Base-by-base conservation (phyloP, 306 rosid genomes). In the Lupinus albus region DNA sequence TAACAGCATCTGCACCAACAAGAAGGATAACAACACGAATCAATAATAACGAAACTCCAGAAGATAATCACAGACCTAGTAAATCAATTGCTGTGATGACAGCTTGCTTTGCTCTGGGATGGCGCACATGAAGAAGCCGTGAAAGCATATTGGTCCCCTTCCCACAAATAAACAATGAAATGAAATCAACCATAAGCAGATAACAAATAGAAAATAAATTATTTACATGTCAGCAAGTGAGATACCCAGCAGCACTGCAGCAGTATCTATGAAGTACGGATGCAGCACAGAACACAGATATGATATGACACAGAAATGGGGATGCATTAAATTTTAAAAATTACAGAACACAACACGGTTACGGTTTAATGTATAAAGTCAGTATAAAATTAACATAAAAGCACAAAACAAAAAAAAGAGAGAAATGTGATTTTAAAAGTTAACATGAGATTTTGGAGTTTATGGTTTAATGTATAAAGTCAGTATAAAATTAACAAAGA, bases 71-170 rank as follows among this genome's bases (percentile, higher is more conserved):
- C 83, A 61, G 51, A 92, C 98, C 98, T 76, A 89, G 83, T 75
- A 92, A 88, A 84, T 89, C 93, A 65, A 92, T 92, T 69, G 98
- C 96, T 41, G 95, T 87, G 72, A 92, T 92, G 64, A 92, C 98
- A 15, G 98, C 98, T 85, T 89, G 95, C 88, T 92, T 92, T 68
- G 96, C 96, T 57, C 79, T 86, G 39, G 96, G 98, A 56, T 86
- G 83, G 35, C 89, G 91, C 60, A 92, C 98, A 65, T 92, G 86
- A 78, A 92, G 96, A 77, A 92, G 96, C 74, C 95, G 82, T 44
- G 98, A 84, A 49, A 92, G 93, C 96, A 92, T 80, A 71, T 92
- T 92, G 47, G 98, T 92, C 42, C 98, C 98, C 98, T 92, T 83
- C 66, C 61, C 73, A 44, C 53, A 73, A 70, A 76, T 60, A 68